Evolutionary conservation across 805 yeast genomes (phyloP), one percentile per base, ranked within the genome.

Genomic region (Lipomyces japonicus): DNA sequence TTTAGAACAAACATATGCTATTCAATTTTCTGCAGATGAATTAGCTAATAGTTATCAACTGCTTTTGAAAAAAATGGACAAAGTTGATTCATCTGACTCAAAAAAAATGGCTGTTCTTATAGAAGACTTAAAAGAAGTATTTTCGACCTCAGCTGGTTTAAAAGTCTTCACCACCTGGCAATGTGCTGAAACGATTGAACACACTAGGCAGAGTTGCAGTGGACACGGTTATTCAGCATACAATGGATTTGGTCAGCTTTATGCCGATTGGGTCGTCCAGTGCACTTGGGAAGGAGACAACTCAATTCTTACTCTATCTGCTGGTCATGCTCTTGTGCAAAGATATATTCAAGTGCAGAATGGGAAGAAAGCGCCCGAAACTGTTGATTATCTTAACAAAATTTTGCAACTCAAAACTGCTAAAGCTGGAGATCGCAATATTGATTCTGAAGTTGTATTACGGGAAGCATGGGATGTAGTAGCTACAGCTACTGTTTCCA

Each of bases 221-320:
- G 97, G 97, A 28, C 96, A 86, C 69, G 97, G 97, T 36, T 90
- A 90, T 71, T 87, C 95, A 22, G 80, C 89, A n/a, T 90, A 90
- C 69, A 80, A 87, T 58, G 95, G 90, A 1, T 86, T 90, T 65
- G 96, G 95, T 36, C 86, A 84, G 65, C 89, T 89, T 10, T 87
- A 80, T 72, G 77, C 78, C 55, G 97, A 90, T 68, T 91, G 95
- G 87, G 96, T 86, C n/a, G 96, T 90, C 36, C 96, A 90, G 71
- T 89, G 96, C 70, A 90, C 97, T 18, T 90, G 97, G 97, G 97
- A 90, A 73, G 97, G 97, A 68, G 97, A 90, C 69, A 90, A 90
- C 73, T 89, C 82, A 63, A 84, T 90, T 39, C 75, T 90, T 57
- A 85, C 89, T 1, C 80, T 87, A 68, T 82, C 88, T 46, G 79